Base-by-base conservation (phyloP, 108 stramenopile genomes). In the Aureococcus anophagefferens region DNA sequence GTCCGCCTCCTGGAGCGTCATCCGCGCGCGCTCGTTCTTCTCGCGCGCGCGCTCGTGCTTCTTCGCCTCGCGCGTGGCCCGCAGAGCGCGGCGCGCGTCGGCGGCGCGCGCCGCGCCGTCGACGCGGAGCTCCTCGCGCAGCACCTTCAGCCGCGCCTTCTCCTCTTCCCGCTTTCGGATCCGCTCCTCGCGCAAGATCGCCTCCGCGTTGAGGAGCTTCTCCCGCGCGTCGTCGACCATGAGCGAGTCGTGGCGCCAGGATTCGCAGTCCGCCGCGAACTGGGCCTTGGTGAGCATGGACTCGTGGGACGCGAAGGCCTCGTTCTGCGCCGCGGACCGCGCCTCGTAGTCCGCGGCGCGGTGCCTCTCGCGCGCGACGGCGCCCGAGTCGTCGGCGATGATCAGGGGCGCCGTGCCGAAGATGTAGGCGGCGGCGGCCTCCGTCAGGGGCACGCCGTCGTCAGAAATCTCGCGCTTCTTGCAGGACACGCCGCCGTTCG, bases 381-480 rank as follows among this genome's bases (percentile, higher is more conserved):
- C 21, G 7, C 3, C 51, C 51, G 51, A 25, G 7, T 59, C 51
- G 51, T 59, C 51, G 7, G 21, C 25, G 21, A 59, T 11, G 21
- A 25, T 28, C 7, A 25, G 51, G 13, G 14, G 21, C 25, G 51
- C 25, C 21, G 3, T 1, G 21, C 51, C 51, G 51, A 59, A 59
- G 21, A 28, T 25, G 21, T 18, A 1, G 21, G 51, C 51, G 7
- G 51, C 51, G 11, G 65, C 65, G 11, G 21, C 65, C 65, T 0
- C 21, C 65, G 33, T 34, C 65, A 65, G 65, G 11, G 34, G 65
- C 65, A 65, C 65, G 65, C 65, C 65, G 32, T 34, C 33, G 4
- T 65, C 65, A 28, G 34, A 31, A 28, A 34, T 5, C 33, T 34
- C 65, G 32, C 65, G 30, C 33, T 34, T 34, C 16, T 33, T 14